These are phyloP conservation scores for Sicyos edulis DNA, from an alignment of 306 rosid genomes.

Conservation along the genomic window DNA sequence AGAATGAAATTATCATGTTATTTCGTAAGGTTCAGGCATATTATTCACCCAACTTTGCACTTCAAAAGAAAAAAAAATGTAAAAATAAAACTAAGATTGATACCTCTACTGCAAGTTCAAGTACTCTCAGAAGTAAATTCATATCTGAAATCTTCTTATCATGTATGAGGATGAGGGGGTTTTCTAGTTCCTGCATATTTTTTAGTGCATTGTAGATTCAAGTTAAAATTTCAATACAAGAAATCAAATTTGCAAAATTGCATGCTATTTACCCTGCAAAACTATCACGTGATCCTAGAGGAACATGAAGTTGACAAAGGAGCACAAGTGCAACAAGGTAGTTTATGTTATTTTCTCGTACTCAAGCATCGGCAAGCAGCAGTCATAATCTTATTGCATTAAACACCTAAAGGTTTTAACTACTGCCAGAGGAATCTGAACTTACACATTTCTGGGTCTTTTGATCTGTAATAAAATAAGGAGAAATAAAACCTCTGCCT, in stretches of 20 bases:
- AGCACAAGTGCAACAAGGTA: background rate
- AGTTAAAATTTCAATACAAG: background rate
- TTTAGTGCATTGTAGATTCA: background rate
- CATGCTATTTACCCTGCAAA: background rate
- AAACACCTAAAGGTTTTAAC: background rate
- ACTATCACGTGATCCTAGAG: background rate
- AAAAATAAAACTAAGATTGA: conserved; percentile 18
- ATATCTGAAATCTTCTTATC: conserved; percentile 86
- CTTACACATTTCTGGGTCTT: conserved; percentile 93
- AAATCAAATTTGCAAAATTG: background rate
- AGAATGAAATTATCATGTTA: conserved; percentile 20
- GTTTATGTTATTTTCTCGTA: background rate
- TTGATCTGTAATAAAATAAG: conserved; percentile 79
- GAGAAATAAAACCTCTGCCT: conserved; percentile 77
- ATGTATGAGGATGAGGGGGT: conserved; percentile 75
- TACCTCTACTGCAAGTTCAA: conserved; percentile 76
- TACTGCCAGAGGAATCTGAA: background rate
- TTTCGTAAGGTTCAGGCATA: background rate
- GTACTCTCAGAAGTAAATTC: conserved; percentile 55
- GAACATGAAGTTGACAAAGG: background rate
- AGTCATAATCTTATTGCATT: background rate
- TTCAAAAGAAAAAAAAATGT: conserved; percentile 20
- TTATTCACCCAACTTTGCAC: conserved; percentile 16
- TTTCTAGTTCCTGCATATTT: conserved; percentile 67
- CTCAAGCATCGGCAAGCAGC: background rate